These are phyloP conservation scores for Stereum hirsutum DNA, from an alignment of 1,284 basidiomycete species.

Conservation along the genomic window DNA sequence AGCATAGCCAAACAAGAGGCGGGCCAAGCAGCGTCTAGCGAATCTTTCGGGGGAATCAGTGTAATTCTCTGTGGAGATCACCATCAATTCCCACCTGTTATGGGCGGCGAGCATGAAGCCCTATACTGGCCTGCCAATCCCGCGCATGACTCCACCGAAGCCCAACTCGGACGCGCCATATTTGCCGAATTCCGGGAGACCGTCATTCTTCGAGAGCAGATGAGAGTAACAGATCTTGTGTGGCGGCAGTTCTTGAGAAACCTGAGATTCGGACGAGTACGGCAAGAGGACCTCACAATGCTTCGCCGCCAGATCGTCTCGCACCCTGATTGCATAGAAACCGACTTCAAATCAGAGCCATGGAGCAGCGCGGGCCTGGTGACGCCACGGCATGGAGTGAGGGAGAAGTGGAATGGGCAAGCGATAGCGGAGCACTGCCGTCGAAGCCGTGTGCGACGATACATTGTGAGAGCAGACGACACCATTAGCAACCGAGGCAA, in stretches of 20 bases:
- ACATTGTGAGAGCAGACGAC: background rate
- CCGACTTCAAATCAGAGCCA: constrained; percentile 14
- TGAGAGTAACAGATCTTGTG: constrained; percentile 15
- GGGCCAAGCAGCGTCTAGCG: background rate
- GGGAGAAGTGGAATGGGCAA: constrained; percentile 21
- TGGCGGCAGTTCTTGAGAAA: constrained; percentile 19
- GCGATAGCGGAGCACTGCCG: background rate
- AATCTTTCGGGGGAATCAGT: constrained; percentile 26
- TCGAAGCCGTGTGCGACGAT: background rate
- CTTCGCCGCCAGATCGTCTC: constrained; percentile 17
- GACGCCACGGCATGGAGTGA: constrained; percentile 25
- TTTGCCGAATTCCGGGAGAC: constrained; percentile 24
- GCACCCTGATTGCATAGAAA: constrained; percentile 3
- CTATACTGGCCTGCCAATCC: background rate
- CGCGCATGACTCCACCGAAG: background rate
- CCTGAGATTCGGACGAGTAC: constrained; percentile 16
- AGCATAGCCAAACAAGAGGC: constrained; percentile 11
- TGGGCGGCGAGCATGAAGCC: constrained; percentile 22
- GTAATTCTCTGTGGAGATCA: constrained; percentile 29
- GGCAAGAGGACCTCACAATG: constrained; percentile 15
- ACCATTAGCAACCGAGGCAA: background rate
- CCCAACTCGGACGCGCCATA: constrained; percentile 13
- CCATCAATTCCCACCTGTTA: constrained; percentile 32
- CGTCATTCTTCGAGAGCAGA: constrained; percentile 21
- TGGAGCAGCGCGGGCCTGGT: constrained; percentile 22